Evolutionary conservation across 2,329 filamentous ascomycete species (phyloP).

Genomic region (Calcarisporium arbuscula): DNA sequence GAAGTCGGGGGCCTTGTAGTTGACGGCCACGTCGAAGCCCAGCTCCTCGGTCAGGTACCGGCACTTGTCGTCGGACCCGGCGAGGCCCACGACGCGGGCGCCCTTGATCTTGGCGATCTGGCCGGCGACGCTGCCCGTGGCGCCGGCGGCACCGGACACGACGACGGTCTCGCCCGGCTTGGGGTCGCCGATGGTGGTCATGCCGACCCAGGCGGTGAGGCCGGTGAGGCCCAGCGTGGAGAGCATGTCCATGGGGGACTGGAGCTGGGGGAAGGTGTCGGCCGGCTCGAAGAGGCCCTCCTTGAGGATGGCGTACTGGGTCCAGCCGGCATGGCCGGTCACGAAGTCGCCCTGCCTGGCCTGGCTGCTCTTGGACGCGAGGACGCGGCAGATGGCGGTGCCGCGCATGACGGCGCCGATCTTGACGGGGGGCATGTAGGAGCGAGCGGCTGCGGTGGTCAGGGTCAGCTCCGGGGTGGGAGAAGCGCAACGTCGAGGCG

Average conservation of each 20-base stretch:
- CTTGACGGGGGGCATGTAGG: slow-evolving; percentile 63
- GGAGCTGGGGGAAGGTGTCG: slow-evolving; percentile 32
- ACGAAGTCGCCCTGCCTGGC: slow-evolving; percentile 55
- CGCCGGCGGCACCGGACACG: slow-evolving; percentile 71
- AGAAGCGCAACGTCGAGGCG: neutral
- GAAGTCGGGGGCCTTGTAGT: slow-evolving; percentile 63
- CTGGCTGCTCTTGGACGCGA: slow-evolving; percentile 50
- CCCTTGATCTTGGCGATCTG: slow-evolving; percentile 74
- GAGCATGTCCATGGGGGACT: slow-evolving; percentile 50
- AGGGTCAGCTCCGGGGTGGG: neutral
- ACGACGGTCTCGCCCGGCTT: slow-evolving; percentile 69
- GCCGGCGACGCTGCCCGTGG: slow-evolving; percentile 68
- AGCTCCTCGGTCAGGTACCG: slow-evolving; percentile 57
- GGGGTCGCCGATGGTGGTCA: slow-evolving; percentile 61
- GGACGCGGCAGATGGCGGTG: slow-evolving; percentile 50
- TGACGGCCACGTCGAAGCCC: slow-evolving; percentile 60
- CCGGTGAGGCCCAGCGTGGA: slow-evolving; percentile 61
- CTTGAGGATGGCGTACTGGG: slow-evolving; percentile 54
- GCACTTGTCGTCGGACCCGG: slow-evolving; percentile 62
- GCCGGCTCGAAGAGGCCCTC: slow-evolving; percentile 42
- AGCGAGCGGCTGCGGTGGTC: slow-evolving; percentile 32
- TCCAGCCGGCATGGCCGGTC: slow-evolving; percentile 53
- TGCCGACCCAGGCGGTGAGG: slow-evolving; percentile 70
- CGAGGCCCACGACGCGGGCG: slow-evolving; percentile 54
- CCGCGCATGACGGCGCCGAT: slow-evolving; percentile 66